These are phyloP conservation scores for Auricularia sp. DNA, from an alignment of 768 basidiomycete species.

Conservation along the genomic window DNA sequence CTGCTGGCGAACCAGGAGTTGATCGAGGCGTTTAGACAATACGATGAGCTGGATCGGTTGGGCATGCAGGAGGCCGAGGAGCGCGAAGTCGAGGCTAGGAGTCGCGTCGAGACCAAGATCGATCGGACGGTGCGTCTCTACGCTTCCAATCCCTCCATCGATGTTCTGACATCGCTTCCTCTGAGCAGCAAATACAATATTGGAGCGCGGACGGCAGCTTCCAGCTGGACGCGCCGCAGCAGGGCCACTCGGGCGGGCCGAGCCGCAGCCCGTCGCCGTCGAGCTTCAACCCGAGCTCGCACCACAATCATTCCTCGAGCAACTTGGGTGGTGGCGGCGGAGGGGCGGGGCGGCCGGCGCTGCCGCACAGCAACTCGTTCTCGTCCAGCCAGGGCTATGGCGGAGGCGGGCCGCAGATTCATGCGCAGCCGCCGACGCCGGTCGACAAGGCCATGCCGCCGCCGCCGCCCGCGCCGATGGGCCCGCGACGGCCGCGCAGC, in stretches of 20 bases:
- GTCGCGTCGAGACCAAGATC: constrained; percentile 55
- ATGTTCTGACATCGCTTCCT: neutral
- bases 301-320: neutral
- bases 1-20: constrained; percentile 67
- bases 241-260: constrained; percentile 1
- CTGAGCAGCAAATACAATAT: constrained; percentile 13
- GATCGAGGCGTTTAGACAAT: constrained; percentile 53
- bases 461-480: neutral
- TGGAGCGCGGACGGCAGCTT: constrained; percentile 13
- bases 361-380: neutral
- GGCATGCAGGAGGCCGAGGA: constrained; percentile 43
- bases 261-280: constrained; percentile 6
- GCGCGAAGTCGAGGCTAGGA: constrained; percentile 56
- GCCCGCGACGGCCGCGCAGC: neutral
- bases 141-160: neutral
- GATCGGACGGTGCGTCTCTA: constrained; percentile 46
- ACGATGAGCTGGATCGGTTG: constrained; percentile 68
- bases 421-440: constrained; percentile 1
- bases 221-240: constrained; percentile 3
- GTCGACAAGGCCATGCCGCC: neutral
- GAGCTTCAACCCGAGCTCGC: constrained; percentile 17
- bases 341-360: neutral
- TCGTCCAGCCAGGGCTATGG: neutral
- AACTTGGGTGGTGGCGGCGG: neutral
- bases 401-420: neutral